Evolutionary conservation across 768 basidiomycete species (phyloP).

Genomic region (Coprinopsis strossmayeri): DNA sequence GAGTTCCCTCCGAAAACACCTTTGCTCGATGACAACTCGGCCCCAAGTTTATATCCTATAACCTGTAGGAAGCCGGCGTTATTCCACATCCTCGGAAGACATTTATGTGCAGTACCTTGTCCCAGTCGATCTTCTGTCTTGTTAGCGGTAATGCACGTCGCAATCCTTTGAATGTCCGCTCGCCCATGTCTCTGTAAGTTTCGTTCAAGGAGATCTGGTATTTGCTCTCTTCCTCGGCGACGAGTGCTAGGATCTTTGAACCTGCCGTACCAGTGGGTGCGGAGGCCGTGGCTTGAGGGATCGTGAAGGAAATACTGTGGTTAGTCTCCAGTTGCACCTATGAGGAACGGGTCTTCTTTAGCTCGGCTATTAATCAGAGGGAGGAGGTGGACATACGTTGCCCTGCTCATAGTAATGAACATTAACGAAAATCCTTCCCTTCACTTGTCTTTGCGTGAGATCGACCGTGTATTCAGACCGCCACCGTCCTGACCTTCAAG

Average conservation of each 20-base stretch:
- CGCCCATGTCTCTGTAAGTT: conserved; percentile 83
- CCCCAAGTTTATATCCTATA: conserved; percentile 65
- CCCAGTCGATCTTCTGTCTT: conserved; percentile 94
- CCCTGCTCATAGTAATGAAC: conserved; percentile 99
- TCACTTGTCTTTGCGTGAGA: conserved; percentile 50
- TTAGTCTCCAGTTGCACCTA: conserved; percentile 88
- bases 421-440: conserved; percentile 73
- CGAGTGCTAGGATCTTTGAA: conserved; percentile 71
- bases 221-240: conserved; percentile 71
- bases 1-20: conserved; percentile 35
- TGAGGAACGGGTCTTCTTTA: too few species aligned
- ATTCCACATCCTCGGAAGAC: not conserved
- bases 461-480: conserved; percentile 81
- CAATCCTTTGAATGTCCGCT: conserved; percentile 89
- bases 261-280: conserved; percentile 46
- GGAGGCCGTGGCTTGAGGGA: conserved; percentile 52
- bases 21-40: conserved; percentile 66
- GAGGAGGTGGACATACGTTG: conserved; percentile 73
- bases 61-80: conserved; percentile 24
- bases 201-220: conserved; percentile 79
- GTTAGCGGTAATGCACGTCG: conserved; percentile 89
- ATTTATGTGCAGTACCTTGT: conserved; percentile 49
- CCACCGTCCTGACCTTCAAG: conserved; percentile 87
- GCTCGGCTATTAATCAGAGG: too few species aligned
- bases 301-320: conserved; percentile 57